These are phyloP conservation scores for Limnanthes douglasii DNA, from an alignment of 345 rosid genomes.

Conservation along the genomic window DNA sequence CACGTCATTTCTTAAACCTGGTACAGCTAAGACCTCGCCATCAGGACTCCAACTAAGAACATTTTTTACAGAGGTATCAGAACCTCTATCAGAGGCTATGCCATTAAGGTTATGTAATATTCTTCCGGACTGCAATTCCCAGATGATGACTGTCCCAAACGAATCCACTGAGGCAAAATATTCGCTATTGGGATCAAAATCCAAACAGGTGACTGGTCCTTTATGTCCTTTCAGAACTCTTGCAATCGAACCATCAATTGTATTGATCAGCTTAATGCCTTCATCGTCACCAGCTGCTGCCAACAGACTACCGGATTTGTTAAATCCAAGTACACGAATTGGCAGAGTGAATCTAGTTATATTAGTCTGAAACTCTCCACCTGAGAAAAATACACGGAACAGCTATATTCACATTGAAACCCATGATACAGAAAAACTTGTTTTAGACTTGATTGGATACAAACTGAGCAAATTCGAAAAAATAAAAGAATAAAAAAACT, in stretches of 20 bases:
- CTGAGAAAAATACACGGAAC: conserved; percentile 16
- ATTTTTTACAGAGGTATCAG: conserved; percentile 43
- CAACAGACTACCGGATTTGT: conserved; percentile 73
- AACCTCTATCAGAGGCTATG: conserved; percentile 50
- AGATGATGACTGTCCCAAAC: conserved; percentile 56
- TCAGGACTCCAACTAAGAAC: conserved; percentile 87
- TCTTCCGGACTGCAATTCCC: conserved; percentile 79
- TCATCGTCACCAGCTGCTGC: conserved; percentile 99
- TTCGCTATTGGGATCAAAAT: conserved; percentile 66
- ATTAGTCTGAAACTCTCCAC: conserved; percentile 89
- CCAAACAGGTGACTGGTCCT: conserved; percentile 78
- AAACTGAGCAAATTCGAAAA: background rate
- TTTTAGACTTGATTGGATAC: too few relatives aligned
- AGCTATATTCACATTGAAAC: too few relatives aligned
- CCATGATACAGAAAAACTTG: too few relatives aligned
- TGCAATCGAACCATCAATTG: conserved; percentile 83
- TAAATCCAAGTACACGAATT: conserved; percentile 71
- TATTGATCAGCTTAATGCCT: conserved; percentile 85
- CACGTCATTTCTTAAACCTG: conserved; percentile 74
- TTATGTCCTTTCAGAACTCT: conserved; percentile 81
- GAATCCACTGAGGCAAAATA: conserved; percentile 83
- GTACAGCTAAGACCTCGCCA: conserved; percentile 77
- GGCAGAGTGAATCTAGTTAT: conserved; percentile 88
- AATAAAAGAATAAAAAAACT: background rate
- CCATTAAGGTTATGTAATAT: conserved; percentile 45